Evolutionary conservation across 2,329 filamentous ascomycete genomes (phyloP), one percentile per base, ranked within the genome.

Genomic region (Ophiocordyceps camponoti-floridani): DNA sequence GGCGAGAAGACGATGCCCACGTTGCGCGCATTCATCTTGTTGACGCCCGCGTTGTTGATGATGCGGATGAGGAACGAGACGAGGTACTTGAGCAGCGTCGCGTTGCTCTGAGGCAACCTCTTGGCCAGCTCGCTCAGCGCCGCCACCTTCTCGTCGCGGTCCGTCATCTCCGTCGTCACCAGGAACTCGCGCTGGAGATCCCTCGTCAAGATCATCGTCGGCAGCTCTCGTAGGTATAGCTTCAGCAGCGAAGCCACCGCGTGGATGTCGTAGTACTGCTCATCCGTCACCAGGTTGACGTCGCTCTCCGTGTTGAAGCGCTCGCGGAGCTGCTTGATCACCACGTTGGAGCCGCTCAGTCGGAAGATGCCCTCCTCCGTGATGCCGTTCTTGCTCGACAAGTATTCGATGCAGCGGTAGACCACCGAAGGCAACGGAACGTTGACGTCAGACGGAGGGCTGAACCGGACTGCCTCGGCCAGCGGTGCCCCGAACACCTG

Each of bases 11-110:
- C 89, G 53, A 98, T 96, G 50, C 91, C 89, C 45, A 98, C 85
- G 56, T 98, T 98, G 51, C 89, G 80, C 44, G 95, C 84, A 11
- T 84, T 95, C 91, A 98, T 98, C 70, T 95, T 96, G 68, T 98
- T 98, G 49, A 82, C 69, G 53, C 84, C 80, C 7, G 86, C 72
- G 53, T 95, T 87, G 61, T 91, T 87, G 56, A 95, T 86, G 54
- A 98, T 89, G 55, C 83, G 82, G 57, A 94, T 85, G 53, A 98
- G 65, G 64, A 94, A 95, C 4, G 83, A 77, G 42, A 89, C 84
- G 45, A 98, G 67, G 50, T 93, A 87, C 54, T 82, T 80, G 37
- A 98, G 70, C 40, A 98, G 68, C 3, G 84, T 79, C 42, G 80
- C 75, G 50, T 98, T 98, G 33, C 82, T 77, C 48, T 73, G 70